phyloP scores from a whole-genome alignment of 106 monocot genomes.

The Amphibolis antarctica region DNA sequence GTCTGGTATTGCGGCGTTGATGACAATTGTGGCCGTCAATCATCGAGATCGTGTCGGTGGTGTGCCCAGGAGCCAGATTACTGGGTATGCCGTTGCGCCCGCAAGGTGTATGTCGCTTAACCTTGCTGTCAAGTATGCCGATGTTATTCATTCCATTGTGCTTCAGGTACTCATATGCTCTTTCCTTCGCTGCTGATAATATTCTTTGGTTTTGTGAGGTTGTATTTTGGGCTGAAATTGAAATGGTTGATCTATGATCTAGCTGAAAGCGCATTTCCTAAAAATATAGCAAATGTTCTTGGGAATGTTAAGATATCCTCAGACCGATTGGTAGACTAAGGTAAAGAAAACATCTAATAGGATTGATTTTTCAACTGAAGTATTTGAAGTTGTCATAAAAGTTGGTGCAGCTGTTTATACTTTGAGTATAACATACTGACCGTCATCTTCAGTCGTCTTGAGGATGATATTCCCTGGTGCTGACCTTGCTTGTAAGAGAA shows the following conservation, averaged over 20 bases:
- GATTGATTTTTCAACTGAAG: too few species aligned
- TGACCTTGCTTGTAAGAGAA: too few species aligned
- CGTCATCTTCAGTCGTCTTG: too few species aligned
- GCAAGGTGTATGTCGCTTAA: conserved; percentile 84
- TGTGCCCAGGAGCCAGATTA: conserved; percentile 35
- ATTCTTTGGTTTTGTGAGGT: neutral
- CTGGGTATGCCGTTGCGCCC: conserved; percentile 67
- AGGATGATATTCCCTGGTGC: too few species aligned
- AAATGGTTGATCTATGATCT: neutral
- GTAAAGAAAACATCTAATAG: too few species aligned
- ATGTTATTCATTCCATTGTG: conserved; percentile 65
- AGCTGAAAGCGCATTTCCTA: too few species aligned
- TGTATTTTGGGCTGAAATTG: neutral
- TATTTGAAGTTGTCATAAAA: too few species aligned
- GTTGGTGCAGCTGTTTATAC: too few species aligned
- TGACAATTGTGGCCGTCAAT: conserved; percentile 56
- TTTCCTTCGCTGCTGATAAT: neutral
- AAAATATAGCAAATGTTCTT: too few species aligned
- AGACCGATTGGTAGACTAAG: too few species aligned
- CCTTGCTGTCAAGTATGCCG: conserved; percentile 88
- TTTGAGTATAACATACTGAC: too few species aligned
- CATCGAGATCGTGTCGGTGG: conserved; percentile 40
- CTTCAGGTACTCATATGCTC: conserved; percentile 38
- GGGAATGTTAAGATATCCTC: too few species aligned
- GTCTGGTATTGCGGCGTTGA: conserved; percentile 67